These are phyloP conservation scores for Rhynchospora tenuis DNA, from an alignment of 176 grass and related monocot genomes.

Conservation along the genomic window DNA sequence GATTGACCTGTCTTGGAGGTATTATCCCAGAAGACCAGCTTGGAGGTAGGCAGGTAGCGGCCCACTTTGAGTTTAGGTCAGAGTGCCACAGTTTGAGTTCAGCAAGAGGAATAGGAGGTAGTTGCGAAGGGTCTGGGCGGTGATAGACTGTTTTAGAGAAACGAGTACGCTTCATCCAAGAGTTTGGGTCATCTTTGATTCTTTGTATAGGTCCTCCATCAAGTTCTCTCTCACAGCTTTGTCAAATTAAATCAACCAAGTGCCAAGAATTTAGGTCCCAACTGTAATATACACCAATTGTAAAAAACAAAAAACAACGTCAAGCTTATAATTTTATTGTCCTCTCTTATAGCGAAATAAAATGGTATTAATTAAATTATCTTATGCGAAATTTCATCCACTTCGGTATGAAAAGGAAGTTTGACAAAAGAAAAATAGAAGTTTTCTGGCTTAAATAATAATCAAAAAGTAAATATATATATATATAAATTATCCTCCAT, in stretches of 20 bases:
- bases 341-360: background rate
- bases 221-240: background rate
- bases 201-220: conserved; percentile 32
- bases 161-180: conserved; percentile 63
- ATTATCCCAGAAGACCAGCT: background rate
- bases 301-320: background rate
- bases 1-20: conserved; percentile 9
- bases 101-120: conserved; percentile 28
- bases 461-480: background rate
- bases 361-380: background rate
- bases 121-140: conserved; percentile 31
- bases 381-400: background rate
- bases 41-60: conserved; percentile 27
- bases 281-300: background rate
- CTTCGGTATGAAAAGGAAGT: background rate
- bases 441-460: background rate
- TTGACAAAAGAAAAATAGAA: background rate
- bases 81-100: conserved; percentile 21
- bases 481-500: too few relatives aligned
- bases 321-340: background rate
- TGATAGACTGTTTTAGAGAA: conserved; percentile 61
- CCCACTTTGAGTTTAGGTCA: conserved; percentile 30
- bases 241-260: background rate
- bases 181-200: conserved; percentile 48
- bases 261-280: too few relatives aligned